phyloP scores from a whole-genome alignment of 257 asterid species.

The Primulina eburnea region DNA sequence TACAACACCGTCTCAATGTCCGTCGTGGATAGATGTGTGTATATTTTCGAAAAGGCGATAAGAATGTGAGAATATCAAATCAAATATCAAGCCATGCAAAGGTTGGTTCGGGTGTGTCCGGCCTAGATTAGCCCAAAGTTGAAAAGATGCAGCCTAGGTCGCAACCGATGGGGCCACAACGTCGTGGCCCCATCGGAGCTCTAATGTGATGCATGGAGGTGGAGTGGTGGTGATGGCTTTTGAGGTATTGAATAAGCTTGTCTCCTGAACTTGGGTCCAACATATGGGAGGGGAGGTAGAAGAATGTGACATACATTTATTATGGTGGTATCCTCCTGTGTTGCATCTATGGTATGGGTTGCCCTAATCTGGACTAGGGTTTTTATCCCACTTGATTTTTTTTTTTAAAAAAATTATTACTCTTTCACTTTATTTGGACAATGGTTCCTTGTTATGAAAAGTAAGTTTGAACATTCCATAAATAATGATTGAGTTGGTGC shows the following conservation, averaged over 20 bases:
- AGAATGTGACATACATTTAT: constrained; percentile 10
- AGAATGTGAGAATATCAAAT: neutral
- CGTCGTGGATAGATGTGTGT: neutral
- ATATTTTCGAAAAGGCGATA: too few species aligned
- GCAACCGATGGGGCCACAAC: neutral
- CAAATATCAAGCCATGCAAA: neutral
- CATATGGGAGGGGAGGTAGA: neutral
- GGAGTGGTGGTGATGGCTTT: constrained; percentile 11
- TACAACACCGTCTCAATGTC: too few species aligned
- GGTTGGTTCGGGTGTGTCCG: neutral
- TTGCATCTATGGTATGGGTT: constrained; percentile 19
- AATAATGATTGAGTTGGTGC: neutral
- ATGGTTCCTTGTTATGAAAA: too few species aligned
- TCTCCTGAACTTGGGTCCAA: neutral
- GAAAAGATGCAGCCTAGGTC: neutral
- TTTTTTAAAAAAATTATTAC: too few species aligned
- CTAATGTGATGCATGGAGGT: neutral
- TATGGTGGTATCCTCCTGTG: constrained; percentile 3
- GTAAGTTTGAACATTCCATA: too few species aligned
- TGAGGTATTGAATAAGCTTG: constrained; percentile 20
- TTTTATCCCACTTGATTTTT: neutral
- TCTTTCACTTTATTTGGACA: neutral
- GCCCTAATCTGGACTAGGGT: constrained; percentile 15
- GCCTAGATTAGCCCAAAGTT: neutral
- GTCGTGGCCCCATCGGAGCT: neutral